Conservation (phyloP, 2,329 filamentous ascomycete genomes). For the Exophiala aquamarina region DNA sequence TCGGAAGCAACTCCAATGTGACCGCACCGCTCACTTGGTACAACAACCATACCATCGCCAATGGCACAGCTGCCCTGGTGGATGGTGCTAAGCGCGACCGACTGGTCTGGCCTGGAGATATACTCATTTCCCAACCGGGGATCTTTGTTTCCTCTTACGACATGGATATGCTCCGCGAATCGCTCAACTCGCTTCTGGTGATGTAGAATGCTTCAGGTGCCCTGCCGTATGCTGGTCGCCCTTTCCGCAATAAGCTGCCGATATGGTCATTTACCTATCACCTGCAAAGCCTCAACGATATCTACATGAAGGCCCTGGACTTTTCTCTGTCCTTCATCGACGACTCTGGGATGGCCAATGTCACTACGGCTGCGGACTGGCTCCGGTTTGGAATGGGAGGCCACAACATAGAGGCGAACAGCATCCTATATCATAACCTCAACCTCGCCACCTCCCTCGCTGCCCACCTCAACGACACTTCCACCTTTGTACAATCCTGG, state of each 20-base stretch:
- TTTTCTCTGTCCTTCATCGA: constrained; percentile 45
- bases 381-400: constrained; percentile 52
- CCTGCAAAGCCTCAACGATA: constrained; percentile 48
- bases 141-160: constrained; percentile 58
- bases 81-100: constrained; percentile 44
- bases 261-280: constrained; percentile 57
- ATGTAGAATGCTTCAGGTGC: constrained; percentile 17
- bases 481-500: constrained; percentile 23
- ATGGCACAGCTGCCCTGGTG: constrained; percentile 36
- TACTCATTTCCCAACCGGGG: constrained; percentile 56
- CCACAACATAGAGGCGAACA: constrained; percentile 38
- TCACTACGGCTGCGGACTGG: constrained; percentile 48
- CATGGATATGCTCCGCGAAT: constrained; percentile 50
- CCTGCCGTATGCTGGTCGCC: constrained; percentile 53
- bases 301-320: constrained; percentile 45
- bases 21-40: constrained; percentile 13
- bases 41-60: constrained; percentile 25
- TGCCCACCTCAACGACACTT: constrained; percentile 24
- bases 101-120: constrained; percentile 61
- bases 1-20: constrained; percentile 5
- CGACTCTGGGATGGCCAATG: constrained; percentile 45
- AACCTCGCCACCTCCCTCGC: constrained; percentile 28
- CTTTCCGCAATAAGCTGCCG: constrained; percentile 33
- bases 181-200: constrained; percentile 33
- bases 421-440: constrained; percentile 43